Percentiles rank a stretch among this genome's conserved stretches.
Conservation (phyloP, 2,329 filamentous ascomycete species). For the Aureobasidium melanogenum region DNA sequence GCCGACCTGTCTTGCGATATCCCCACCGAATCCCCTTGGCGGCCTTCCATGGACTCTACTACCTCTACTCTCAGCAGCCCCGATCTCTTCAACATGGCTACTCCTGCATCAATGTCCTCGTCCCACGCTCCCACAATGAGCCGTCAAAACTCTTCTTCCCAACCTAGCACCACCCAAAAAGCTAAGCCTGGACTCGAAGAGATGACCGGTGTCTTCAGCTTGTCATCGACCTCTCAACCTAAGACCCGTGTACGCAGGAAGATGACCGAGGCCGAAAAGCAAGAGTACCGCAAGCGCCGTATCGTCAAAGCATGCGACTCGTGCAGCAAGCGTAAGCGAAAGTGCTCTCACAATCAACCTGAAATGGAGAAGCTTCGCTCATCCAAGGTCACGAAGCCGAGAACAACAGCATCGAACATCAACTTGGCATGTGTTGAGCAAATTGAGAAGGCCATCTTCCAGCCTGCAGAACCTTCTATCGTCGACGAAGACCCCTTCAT, state of each 20-base stretch:
- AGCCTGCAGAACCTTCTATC: neutral
- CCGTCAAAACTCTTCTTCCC: conserved; percentile 3
- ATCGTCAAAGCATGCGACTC: conserved; percentile 30
- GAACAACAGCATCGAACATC: neutral
- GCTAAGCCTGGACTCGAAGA: conserved; percentile 23
- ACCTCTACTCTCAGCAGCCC: conserved; percentile 25
- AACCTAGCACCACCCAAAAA: neutral
- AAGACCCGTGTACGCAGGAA: conserved; percentile 27
- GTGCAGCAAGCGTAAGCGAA: conserved; percentile 28
- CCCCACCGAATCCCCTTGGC: conserved; percentile 19
- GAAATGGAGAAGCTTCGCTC: conserved; percentile 21
- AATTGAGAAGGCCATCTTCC: neutral
- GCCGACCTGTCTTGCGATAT: conserved; percentile 5
- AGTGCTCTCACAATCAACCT: conserved; percentile 17
- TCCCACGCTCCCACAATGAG: conserved; percentile 13
- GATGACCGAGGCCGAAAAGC: conserved; percentile 31
- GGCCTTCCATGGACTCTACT: conserved; percentile 25
- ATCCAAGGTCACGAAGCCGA: conserved; percentile 14
- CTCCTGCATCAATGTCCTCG: conserved; percentile 22
- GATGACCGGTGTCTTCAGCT: conserved; percentile 31
- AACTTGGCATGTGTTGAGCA: neutral
- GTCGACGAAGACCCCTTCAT: conserved; percentile 10
- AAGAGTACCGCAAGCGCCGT: conserved; percentile 29
- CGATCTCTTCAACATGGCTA: conserved; percentile 21
- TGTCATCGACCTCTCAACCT: conserved; percentile 24